Conservation (phyloP, 129 eudicot species). For the carrot (Daucus carota) region DNA sequence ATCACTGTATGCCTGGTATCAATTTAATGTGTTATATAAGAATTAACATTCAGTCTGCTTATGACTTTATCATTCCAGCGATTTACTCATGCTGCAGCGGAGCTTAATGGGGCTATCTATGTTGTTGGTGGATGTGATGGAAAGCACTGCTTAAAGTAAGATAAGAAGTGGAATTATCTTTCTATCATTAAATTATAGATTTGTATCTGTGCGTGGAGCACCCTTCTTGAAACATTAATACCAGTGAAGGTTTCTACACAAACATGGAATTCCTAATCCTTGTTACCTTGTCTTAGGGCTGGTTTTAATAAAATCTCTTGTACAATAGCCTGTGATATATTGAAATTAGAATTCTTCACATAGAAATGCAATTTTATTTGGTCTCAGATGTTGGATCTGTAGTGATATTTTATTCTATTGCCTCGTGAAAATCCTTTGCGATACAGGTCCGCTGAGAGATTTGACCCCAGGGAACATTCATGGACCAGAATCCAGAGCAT, state of each 20-base stretch:
- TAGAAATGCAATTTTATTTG: background rate
- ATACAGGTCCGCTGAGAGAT: conserved; percentile 74
- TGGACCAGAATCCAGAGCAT: conserved; percentile 62
- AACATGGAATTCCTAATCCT: background rate
- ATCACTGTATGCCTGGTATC: background rate
- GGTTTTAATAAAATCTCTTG: background rate
- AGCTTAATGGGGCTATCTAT: conserved; percentile 70
- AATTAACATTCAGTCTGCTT: background rate
- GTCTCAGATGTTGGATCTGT: background rate
- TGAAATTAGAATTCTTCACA: background rate
- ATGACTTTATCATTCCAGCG: conserved; percentile 38
- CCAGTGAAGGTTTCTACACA: background rate
- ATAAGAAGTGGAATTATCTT: background rate
- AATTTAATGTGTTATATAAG: background rate
- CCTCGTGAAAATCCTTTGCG: background rate
- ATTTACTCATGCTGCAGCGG: conserved; percentile 68
- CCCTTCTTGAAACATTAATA: background rate
- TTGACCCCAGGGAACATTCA: conserved; percentile 87
- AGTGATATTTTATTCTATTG: too few species aligned
- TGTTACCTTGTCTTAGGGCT: background rate
- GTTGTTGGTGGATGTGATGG: conserved; percentile 91
- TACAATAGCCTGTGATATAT: background rate
- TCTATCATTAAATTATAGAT: background rate
- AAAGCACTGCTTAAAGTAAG: conserved; percentile 49
- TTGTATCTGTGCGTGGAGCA: background rate